Conservation (phyloP, 805 yeast species). For the Saccharomycodes ludwigii region DNA sequence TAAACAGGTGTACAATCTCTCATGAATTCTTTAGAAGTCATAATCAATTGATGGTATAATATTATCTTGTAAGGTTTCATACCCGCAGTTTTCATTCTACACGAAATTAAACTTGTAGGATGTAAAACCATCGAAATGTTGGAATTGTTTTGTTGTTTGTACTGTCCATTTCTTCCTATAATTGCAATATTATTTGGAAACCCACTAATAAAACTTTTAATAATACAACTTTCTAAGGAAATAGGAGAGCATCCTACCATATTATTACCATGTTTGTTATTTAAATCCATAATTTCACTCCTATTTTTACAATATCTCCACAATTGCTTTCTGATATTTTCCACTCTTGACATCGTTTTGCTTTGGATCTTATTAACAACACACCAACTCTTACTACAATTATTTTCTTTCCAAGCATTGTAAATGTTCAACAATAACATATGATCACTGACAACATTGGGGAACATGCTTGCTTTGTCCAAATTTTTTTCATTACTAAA, state of each 20-base stretch:
- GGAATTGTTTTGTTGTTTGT: no score
- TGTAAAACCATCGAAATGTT: no score
- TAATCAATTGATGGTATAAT: constrained; percentile 70
- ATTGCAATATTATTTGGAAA: constrained; percentile 22
- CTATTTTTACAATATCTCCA: constrained; percentile 41
- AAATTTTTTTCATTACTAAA: constrained; percentile 27
- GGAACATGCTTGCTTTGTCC: background rate
- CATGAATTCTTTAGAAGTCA: constrained; percentile 84
- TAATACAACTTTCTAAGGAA: constrained; percentile 10
- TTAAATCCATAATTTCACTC: constrained; percentile 30
- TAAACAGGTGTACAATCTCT: constrained; percentile 58
- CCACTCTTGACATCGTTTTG: constrained; percentile 54
- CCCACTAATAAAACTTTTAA: constrained; percentile 20
- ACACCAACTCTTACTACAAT: constrained; percentile 71
- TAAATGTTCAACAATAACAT: constrained; percentile 61
- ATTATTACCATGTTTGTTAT: constrained; percentile 21
- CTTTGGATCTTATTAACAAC: constrained; percentile 70
- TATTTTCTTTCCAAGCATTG: constrained; percentile 61
- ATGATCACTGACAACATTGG: constrained; percentile 48
- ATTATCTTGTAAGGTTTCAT: constrained; percentile 58
- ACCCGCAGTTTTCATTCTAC: no score
- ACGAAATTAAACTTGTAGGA: no score
- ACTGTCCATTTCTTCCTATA: constrained; percentile 16
- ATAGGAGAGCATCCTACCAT: constrained; percentile 13
- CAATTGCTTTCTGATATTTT: constrained; percentile 63